Evolutionary conservation across 805 yeast genomes (phyloP).

Genomic region (Wickerhamomyces subpelliculosus): DNA sequence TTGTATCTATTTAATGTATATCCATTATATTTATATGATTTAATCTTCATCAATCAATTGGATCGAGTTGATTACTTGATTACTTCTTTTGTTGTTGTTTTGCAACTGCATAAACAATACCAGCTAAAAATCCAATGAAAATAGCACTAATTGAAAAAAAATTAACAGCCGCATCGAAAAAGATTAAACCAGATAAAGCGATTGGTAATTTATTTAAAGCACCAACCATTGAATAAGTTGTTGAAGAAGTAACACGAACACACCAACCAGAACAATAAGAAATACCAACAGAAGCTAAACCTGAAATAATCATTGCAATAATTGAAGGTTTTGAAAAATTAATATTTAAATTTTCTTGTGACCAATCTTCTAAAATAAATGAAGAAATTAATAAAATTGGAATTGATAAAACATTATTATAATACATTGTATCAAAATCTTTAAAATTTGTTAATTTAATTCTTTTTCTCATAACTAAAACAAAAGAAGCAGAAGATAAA

Average conservation of each 20-base stretch:
- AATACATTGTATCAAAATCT: constrained; percentile 97
- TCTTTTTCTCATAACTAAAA: constrained; percentile 93
- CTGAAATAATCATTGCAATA: constrained; percentile 82
- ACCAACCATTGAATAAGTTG: constrained; percentile 99
- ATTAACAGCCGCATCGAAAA: constrained; percentile 93
- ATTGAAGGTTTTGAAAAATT: constrained; percentile 76
- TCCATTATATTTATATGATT: too few relatives aligned
- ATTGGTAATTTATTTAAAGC: constrained; percentile 97
- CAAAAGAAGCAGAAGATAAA: constrained; percentile 89
- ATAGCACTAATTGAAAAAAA: constrained; percentile 88
- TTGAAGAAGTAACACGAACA: constrained; percentile 96
- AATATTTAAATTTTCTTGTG: constrained; percentile 59
- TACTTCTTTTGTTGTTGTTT: constrained; percentile 64
- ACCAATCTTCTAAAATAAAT: constrained; percentile 87
- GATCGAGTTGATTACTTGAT: too few relatives aligned
- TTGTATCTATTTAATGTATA: too few relatives aligned
- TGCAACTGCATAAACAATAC: constrained; percentile 92
- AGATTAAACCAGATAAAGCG: constrained; percentile 88
- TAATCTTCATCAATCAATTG: too few relatives aligned
- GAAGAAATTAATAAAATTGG: constrained; percentile 81
- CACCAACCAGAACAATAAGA: constrained; percentile 99
- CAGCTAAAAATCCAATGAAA: constrained; percentile 89
- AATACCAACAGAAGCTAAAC: constrained; percentile 92
- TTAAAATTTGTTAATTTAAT: constrained; percentile 94
- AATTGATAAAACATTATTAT: constrained; percentile 89